Conservation (phyloP, 169 alveolate genomes). For the Plasmodium yoelii region DNA sequence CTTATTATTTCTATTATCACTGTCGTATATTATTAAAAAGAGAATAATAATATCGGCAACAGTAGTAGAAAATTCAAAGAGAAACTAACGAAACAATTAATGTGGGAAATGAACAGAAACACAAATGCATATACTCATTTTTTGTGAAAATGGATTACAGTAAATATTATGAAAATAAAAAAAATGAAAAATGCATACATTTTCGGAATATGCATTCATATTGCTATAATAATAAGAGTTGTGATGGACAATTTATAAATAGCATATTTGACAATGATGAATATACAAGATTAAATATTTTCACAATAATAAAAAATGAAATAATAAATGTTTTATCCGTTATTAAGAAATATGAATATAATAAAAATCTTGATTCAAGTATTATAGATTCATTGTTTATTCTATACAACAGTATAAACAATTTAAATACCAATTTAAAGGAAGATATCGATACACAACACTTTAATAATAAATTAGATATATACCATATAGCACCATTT, state of each 20-base stretch:
- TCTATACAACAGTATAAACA: conserved; percentile 64
- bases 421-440: conserved; percentile 46
- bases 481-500: conserved; percentile 76
- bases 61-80: no score
- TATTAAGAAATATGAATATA: conserved; percentile 73
- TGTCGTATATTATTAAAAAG: no score
- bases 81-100: no score
- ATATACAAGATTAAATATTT: conserved; percentile 43
- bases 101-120: background rate
- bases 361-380: conserved; percentile 71
- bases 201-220: conserved; percentile 1
- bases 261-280: conserved; percentile 24
- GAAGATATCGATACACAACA: conserved; percentile 39
- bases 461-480: conserved; percentile 66
- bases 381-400: conserved; percentile 72
- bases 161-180: conserved; percentile 46
- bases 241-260: background rate
- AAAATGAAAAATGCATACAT: conserved; percentile 18
- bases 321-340: conserved; percentile 68
- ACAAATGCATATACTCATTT: conserved; percentile 2
- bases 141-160: conserved; percentile 48
- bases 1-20: no score
- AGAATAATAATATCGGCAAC: no score
- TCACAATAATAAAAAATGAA: conserved; percentile 76
- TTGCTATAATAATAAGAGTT: conserved; percentile 13